These are phyloP conservation scores for Scutellaria galericulata DNA, from an alignment of 257 asterid genomes.

Conservation along the genomic window DNA sequence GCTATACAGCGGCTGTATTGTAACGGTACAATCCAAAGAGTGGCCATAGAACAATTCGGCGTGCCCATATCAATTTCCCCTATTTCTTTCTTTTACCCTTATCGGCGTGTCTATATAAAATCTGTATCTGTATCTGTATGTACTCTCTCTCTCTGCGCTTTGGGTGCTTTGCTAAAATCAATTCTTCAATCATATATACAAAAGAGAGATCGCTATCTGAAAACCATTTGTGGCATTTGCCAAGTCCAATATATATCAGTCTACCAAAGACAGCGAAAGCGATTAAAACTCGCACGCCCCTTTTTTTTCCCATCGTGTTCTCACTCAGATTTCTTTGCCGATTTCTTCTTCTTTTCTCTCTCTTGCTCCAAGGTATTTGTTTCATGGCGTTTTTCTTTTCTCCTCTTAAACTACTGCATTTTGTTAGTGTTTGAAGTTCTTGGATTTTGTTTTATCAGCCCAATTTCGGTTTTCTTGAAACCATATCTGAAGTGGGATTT, in stretches of 20 bases:
- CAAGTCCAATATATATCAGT: conserved; percentile 26
- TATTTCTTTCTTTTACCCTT: background rate
- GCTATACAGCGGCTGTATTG: conserved; percentile 37
- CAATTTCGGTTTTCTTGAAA: conserved; percentile 30
- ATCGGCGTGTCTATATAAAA: conserved; percentile 19
- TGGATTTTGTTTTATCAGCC: conserved; percentile 17
- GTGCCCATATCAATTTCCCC: conserved; percentile 35
- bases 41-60: conserved; percentile 24
- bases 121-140: background rate
- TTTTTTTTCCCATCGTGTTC: background rate
- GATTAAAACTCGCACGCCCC: conserved; percentile 32
- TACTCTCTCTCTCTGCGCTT: background rate
- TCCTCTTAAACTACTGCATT: conserved; percentile 11
- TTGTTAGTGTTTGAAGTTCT: conserved; percentile 15
- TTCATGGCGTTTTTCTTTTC: conserved; percentile 16
- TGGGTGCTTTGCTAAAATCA: conserved; percentile 35
- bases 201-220: conserved; percentile 43
- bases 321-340: conserved; percentile 33
- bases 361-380: conserved; percentile 33
- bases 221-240: conserved; percentile 41
- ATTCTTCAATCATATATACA: conserved; percentile 38
- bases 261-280: conserved; percentile 40
- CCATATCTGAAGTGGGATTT: conserved; percentile 28
- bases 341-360: conserved; percentile 16
- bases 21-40: conserved; percentile 44